Percentiles rank a stretch among this genome's conserved stretches.
Evolutionary conservation across 2,329 filamentous ascomycete genomes (phyloP).

Genomic region (Venturia oleaginea): DNA sequence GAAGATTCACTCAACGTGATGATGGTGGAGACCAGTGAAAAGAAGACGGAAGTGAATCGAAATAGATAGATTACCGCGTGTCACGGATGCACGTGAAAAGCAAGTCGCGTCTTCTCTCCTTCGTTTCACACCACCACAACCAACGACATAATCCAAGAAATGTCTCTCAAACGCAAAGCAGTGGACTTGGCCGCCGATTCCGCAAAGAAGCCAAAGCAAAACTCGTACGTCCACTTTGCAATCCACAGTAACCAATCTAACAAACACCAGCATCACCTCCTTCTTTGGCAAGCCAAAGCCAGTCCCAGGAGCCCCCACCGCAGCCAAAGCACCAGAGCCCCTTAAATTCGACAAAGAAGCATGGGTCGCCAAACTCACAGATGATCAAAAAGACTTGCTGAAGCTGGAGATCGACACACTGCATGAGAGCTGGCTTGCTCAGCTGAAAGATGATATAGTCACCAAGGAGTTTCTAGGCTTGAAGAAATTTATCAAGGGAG

Average conservation of each 20-base stretch:
- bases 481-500: constrained; percentile 77
- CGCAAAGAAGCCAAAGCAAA: constrained; percentile 45
- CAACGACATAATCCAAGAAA: constrained; percentile 20
- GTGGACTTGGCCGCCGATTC: constrained; percentile 33
- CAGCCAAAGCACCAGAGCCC: constrained; percentile 19
- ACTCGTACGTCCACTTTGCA: constrained; percentile 35
- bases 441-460: constrained; percentile 77
- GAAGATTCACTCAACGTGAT: no score
- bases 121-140: not conserved
- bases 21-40: no score
- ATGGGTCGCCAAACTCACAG: constrained; percentile 72
- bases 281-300: constrained; percentile 72
- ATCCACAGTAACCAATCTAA: not conserved
- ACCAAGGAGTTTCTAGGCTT: constrained; percentile 74
- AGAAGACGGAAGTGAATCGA: no score
- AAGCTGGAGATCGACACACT: constrained; percentile 87
- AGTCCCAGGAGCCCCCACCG: constrained; percentile 22
- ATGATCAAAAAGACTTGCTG: constrained; percentile 74
- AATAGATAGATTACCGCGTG: no score
- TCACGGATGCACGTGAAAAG: no score
- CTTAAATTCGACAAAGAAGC: constrained; percentile 75
- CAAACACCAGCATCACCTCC: constrained; percentile 60
- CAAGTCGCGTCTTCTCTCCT: not conserved
- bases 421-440: constrained; percentile 81
- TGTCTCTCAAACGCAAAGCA: constrained; percentile 45